These are phyloP conservation scores for Leptosphaerulina australis DNA, from an alignment of 2,329 filamentous ascomycete species.

Conservation along the genomic window DNA sequence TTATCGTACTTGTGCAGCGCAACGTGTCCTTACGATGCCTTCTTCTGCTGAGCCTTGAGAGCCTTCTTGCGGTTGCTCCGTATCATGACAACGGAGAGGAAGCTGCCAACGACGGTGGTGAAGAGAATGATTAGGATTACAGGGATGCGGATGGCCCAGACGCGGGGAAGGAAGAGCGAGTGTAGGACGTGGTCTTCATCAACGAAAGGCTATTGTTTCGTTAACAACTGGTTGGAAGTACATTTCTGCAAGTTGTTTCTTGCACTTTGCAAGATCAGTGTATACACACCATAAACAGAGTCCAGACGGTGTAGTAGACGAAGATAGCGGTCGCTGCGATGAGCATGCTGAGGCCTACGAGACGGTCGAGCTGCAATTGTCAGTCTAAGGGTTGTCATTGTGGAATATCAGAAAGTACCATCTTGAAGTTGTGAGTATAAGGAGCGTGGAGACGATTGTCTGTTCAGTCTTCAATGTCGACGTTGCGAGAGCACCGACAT, in stretches of 20 bases:
- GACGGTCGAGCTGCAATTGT: constrained; percentile 79
- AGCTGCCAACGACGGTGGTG: constrained; percentile 92
- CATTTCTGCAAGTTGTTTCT: neutral
- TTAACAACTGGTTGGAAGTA: neutral
- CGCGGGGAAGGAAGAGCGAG: constrained; percentile 92
- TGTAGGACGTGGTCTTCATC: constrained; percentile 93
- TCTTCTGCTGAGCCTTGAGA: constrained; percentile 92
- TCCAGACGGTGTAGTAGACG: constrained; percentile 97
- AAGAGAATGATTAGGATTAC: constrained; percentile 94
- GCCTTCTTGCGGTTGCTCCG: constrained; percentile 98
- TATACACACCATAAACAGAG: constrained; percentile 81
- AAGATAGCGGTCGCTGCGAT: constrained; percentile 74
- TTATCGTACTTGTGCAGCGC: neutral
- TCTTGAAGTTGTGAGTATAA: constrained; percentile 6
- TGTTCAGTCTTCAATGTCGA: constrained; percentile 7
- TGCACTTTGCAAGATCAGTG: neutral
- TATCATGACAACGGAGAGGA: constrained; percentile 98
- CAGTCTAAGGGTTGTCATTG: neutral
- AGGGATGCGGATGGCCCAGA: constrained; percentile 98
- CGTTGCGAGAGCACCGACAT: constrained; percentile 8
- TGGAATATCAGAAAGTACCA: constrained; percentile 13
- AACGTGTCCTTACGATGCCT: constrained; percentile 58
- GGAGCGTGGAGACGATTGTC: constrained; percentile 18
- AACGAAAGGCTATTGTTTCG: constrained; percentile 79
- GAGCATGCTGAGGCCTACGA: constrained; percentile 77